phyloP scores from a whole-genome alignment of 1,284 basidiomycete species.

The Neonothopanus nambi region DNA sequence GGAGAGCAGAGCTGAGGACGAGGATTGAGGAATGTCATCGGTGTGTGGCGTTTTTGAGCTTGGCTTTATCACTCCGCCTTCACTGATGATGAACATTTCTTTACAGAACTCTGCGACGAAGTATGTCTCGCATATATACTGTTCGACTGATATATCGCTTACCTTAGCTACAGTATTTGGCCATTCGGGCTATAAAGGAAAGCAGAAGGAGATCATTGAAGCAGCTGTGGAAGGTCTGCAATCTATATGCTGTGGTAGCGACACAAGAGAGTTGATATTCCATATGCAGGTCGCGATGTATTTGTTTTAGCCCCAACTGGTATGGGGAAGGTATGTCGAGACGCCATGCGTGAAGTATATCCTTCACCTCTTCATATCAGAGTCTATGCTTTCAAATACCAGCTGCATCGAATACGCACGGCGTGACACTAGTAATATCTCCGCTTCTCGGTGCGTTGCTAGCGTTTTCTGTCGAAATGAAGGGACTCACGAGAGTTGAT shows the following conservation, averaged over 20 bases:
- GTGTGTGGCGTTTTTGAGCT: background rate
- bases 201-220: conserved; percentile 75
- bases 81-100: background rate
- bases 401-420: conserved; percentile 69
- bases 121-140: conserved; percentile 3
- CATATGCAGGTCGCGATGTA: conserved; percentile 66
- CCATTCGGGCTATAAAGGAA: conserved; percentile 67
- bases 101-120: conserved; percentile 9
- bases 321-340: conserved; percentile 73
- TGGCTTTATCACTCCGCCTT: background rate
- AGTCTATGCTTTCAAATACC: conserved; percentile 89
- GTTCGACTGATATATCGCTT: background rate
- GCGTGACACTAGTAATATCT: conserved; percentile 78
- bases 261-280: background rate
- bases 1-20: background rate
- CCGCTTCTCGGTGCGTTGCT: conserved; percentile 74
- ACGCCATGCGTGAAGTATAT: background rate
- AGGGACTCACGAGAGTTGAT: background rate
- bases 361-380: conserved; percentile 31
- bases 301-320: conserved; percentile 87
- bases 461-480: background rate
- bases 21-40: conserved; percentile 12
- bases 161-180: conserved; percentile 58
- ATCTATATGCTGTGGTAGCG: conserved; percentile 14
- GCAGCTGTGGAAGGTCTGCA: conserved; percentile 60